Evolutionary conservation across 2,329 filamentous ascomycete genomes (phyloP).

Genomic region (Clarireedia hainanense): DNA sequence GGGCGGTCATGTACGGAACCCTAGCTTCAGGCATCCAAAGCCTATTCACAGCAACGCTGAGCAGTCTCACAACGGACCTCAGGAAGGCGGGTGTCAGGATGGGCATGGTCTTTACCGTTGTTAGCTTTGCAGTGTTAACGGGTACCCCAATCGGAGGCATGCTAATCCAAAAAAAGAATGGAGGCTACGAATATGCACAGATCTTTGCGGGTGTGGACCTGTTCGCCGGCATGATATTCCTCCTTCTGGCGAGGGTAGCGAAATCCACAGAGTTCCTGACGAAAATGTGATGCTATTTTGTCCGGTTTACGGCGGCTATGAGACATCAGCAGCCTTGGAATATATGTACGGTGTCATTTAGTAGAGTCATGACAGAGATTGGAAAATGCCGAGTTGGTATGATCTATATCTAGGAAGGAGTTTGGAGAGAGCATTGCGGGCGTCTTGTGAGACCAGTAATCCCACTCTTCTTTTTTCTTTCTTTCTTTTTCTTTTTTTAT

Average conservation of each 20-base stretch:
- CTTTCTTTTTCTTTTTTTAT: too few species aligned
- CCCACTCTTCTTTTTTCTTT: too few species aligned
- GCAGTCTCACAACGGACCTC: slow-evolving; percentile 42
- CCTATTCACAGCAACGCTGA: slow-evolving; percentile 44
- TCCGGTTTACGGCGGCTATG: background rate
- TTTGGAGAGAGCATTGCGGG: too few species aligned
- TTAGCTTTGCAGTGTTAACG: slow-evolving; percentile 45
- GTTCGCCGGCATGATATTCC: slow-evolving; percentile 34
- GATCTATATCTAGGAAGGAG: too few species aligned
- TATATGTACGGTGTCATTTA: background rate
- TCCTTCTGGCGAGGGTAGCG: slow-evolving; percentile 34
- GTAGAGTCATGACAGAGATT: background rate
- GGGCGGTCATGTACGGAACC: slow-evolving; percentile 44
- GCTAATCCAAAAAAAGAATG: slow-evolving; percentile 37
- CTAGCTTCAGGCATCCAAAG: slow-evolving; percentile 41
- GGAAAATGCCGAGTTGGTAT: too few species aligned
- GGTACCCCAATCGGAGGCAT: slow-evolving; percentile 48
- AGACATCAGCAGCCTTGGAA: too few species aligned
- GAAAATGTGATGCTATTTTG: slow-evolving; percentile 17
- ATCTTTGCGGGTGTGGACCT: slow-evolving; percentile 41
- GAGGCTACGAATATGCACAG: slow-evolving; percentile 43
- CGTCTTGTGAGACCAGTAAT: too few species aligned
- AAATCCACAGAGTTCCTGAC: slow-evolving; percentile 29
- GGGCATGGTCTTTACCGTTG: slow-evolving; percentile 46
- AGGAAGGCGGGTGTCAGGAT: slow-evolving; percentile 47